phyloP scores from a whole-genome alignment of 306 rosid genomes.

The Begonia loranthoides region DNA sequence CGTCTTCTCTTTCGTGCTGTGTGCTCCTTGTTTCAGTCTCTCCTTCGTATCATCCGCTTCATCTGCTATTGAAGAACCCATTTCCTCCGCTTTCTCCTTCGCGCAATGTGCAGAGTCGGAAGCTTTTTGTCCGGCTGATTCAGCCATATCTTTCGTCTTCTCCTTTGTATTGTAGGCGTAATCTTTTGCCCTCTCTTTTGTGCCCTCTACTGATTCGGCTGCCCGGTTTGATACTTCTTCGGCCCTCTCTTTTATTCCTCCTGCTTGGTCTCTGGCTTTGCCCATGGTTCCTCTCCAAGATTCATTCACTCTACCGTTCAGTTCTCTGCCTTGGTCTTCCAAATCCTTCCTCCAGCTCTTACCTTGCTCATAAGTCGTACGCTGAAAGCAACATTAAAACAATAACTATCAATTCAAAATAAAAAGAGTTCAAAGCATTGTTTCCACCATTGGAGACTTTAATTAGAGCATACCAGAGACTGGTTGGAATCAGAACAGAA shows the following conservation, averaged over 20 bases:
- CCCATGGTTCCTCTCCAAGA: conserved; percentile 9
- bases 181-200: conserved; percentile 13
- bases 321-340: conserved; percentile 1
- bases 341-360: conserved; percentile 6
- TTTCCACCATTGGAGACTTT: background rate
- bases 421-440: background rate
- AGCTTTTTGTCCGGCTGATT: conserved; percentile 23
- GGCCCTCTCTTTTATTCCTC: conserved; percentile 12
- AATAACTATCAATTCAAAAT: background rate
- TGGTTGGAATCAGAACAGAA: conserved; percentile 32
- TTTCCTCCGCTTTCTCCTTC: conserved; percentile 15
- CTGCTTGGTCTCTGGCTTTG: conserved; percentile 10
- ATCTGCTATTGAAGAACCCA: conserved; percentile 7
- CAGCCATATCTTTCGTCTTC: conserved; percentile 8
- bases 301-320: conserved; percentile 13
- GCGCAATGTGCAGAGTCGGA: conserved; percentile 18
- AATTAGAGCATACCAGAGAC: conserved; percentile 20
- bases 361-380: conserved; percentile 32
- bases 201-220: background rate
- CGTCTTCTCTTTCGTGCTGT: conserved; percentile 3
- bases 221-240: conserved; percentile 15
- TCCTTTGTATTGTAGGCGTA: conserved; percentile 8
- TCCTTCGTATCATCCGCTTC: conserved; percentile 5
- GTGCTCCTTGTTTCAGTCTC: conserved; percentile 5
- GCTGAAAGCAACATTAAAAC: background rate